phyloP scores from a whole-genome alignment of 306 rosid species.

The Elaeagnus macrophylla region DNA sequence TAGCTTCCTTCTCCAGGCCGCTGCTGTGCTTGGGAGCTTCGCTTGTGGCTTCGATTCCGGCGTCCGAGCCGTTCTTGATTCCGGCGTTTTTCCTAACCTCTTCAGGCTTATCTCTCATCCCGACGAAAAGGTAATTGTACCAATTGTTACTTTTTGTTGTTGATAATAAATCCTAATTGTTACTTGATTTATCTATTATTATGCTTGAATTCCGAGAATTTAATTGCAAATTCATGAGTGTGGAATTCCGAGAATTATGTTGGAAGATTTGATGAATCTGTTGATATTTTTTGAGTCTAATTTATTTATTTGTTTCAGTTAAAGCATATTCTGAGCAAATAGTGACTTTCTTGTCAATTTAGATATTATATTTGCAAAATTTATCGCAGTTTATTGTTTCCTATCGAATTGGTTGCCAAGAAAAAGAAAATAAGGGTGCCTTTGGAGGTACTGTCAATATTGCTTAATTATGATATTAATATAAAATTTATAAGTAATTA shows the following conservation, averaged over 20 bases:
- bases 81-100: slow-evolving; percentile 60
- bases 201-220: slow-evolving; percentile 8
- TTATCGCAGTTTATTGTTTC: too few relatives aligned
- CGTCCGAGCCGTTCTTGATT: slow-evolving; percentile 72
- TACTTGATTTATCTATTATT: neutral
- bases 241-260: slow-evolving; percentile 4
- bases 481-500: too few relatives aligned
- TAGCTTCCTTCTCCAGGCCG: slow-evolving; percentile 74
- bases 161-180: slow-evolving; percentile 8
- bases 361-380: too few relatives aligned
- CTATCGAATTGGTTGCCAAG: too few relatives aligned
- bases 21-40: slow-evolving; percentile 82
- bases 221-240: slow-evolving; percentile 7
- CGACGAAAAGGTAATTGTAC: slow-evolving; percentile 55
- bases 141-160: slow-evolving; percentile 6
- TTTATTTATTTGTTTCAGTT: too few relatives aligned
- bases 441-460: too few relatives aligned
- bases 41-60: slow-evolving; percentile 87
- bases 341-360: too few relatives aligned
- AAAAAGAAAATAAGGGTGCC: too few relatives aligned
- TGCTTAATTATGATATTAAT: too few relatives aligned
- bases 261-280: neutral
- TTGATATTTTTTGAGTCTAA: too few relatives aligned
- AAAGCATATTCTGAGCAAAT: too few relatives aligned
- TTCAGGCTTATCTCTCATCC: slow-evolving; percentile 49